phyloP scores from a whole-genome alignment of 495 filamentous ascomycete species.

The Neurospora sp. region DNA sequence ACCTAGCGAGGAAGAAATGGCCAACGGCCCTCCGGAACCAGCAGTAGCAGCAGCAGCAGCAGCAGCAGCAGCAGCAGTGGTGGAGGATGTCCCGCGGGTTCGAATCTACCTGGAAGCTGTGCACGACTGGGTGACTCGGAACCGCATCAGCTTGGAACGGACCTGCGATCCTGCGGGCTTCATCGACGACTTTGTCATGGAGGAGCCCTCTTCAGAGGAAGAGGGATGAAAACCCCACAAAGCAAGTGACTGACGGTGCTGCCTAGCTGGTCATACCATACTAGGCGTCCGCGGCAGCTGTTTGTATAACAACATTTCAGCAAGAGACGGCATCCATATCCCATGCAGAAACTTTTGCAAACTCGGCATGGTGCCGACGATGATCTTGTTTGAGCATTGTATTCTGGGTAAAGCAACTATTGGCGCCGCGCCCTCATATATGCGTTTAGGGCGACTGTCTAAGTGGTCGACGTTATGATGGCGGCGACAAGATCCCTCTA shows the following conservation, averaged over 20 bases:
- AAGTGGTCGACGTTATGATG: not conserved
- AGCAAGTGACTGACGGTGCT: not conserved
- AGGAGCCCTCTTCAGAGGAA: slow-evolving; percentile 17
- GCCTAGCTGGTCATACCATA: not conserved
- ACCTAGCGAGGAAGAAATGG: slow-evolving; percentile 12
- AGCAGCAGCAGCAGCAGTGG: not conserved
- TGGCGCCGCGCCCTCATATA: not conserved
- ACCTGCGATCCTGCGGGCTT: slow-evolving; percentile 50
- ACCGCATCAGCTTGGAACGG: slow-evolving; percentile 35
- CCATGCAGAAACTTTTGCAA: not conserved
- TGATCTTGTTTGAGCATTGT: not conserved
- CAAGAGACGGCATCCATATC: not conserved
- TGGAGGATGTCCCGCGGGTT: slow-evolving; percentile 31
- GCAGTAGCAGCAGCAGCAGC: not conserved
- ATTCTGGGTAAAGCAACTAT: not conserved
- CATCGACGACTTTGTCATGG: slow-evolving; percentile 37
- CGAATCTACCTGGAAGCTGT: slow-evolving; percentile 46
- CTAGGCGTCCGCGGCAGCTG: not conserved
- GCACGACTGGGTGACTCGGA: slow-evolving; percentile 39
- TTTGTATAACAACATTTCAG: not conserved
- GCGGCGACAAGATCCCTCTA: not conserved
- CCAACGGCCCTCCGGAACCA: slow-evolving; percentile 5
- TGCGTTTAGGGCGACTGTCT: not conserved
- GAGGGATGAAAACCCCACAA: slow-evolving; percentile 8
- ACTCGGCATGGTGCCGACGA: not conserved